A percentile compares a stretch with the other conserved stretches of the same genome.
phyloP scores from a whole-genome alignment of 1,284 basidiomycete genomes.

The Melanopsichium pennsylvanicum region DNA sequence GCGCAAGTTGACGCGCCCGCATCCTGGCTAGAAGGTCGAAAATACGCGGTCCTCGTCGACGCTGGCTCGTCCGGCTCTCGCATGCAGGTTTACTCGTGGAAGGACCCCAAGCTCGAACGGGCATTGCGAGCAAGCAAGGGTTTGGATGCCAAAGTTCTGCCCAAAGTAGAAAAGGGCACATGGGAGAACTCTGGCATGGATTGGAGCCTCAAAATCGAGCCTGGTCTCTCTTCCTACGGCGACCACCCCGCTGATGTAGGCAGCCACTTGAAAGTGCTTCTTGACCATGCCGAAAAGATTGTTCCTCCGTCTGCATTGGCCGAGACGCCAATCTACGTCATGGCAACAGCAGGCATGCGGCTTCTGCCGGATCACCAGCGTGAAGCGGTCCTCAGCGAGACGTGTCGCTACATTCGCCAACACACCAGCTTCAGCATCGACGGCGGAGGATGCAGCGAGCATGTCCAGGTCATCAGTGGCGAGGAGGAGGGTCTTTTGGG shows the following conservation, averaged over 20 bases:
- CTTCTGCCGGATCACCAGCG: slow-evolving; percentile 78
- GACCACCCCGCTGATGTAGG: slow-evolving; percentile 76
- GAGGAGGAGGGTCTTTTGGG: slow-evolving; percentile 98
- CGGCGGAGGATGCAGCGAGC: slow-evolving; percentile 75
- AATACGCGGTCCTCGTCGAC: slow-evolving; percentile 94
- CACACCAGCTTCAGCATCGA: slow-evolving; percentile 75
- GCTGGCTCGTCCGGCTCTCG: slow-evolving; percentile 96
- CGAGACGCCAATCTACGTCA: slow-evolving; percentile 87
- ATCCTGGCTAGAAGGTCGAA: slow-evolving; percentile 40
- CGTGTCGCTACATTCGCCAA: slow-evolving; percentile 85
- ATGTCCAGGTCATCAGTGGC: slow-evolving; percentile 92
- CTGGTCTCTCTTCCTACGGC: slow-evolving; percentile 90
- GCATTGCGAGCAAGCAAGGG: slow-evolving; percentile 58
- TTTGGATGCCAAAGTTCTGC: slow-evolving; percentile 69
- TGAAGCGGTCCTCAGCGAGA: slow-evolving; percentile 75
- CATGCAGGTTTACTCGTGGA: slow-evolving; percentile 97
- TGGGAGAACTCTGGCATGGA: slow-evolving; percentile 71
- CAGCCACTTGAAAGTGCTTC: slow-evolving; percentile 80
- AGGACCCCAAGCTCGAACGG: slow-evolving; percentile 74
- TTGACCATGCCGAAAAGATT: slow-evolving; percentile 81
- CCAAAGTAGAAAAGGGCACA: slow-evolving; percentile 90
- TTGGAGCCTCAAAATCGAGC: slow-evolving; percentile 92
- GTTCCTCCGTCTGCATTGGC: slow-evolving; percentile 84
- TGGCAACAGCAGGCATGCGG: slow-evolving; percentile 98
- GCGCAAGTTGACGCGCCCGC: slow-evolving; percentile 41